A percentile compares a stretch with the other conserved stretches of the same genome.
phyloP scores from a whole-genome alignment of 345 rosid species.

The Citrus inodora region DNA sequence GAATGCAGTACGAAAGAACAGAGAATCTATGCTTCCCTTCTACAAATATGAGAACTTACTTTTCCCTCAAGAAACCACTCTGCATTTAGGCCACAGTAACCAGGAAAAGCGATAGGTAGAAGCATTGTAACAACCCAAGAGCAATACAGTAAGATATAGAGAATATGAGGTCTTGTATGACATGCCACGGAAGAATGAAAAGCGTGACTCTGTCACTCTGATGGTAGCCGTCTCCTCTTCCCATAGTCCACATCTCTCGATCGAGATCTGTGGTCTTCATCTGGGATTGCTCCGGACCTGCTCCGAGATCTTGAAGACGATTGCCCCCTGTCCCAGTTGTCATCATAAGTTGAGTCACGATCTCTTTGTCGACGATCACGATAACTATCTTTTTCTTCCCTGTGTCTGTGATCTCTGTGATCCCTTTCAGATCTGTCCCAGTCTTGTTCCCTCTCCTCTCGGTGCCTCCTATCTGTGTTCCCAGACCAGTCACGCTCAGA shows the following conservation, averaged over 20 bases:
- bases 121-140: slow-evolving; percentile 19
- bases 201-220: slow-evolving; percentile 32
- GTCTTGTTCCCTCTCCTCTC: slow-evolving; percentile 47
- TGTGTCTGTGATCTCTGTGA: slow-evolving; percentile 48
- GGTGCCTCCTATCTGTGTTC: slow-evolving; percentile 60
- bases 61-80: slow-evolving; percentile 34
- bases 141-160: slow-evolving; percentile 11
- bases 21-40: slow-evolving; percentile 24
- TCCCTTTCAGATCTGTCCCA: slow-evolving; percentile 60
- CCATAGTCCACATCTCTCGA: slow-evolving; percentile 77
- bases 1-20: slow-evolving; percentile 28
- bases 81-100: slow-evolving; percentile 20
- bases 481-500: slow-evolving; percentile 78
- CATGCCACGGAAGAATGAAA: slow-evolving; percentile 12
- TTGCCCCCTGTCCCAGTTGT: slow-evolving; percentile 68
- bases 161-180: background rate
- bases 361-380: slow-evolving; percentile 66
- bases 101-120: slow-evolving; percentile 3
- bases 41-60: slow-evolving; percentile 47
- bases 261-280: slow-evolving; percentile 65
- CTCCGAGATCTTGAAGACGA: slow-evolving; percentile 66
- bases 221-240: slow-evolving; percentile 62
- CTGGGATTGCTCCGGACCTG: slow-evolving; percentile 60
- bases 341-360: slow-evolving; percentile 60
- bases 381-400: slow-evolving; percentile 63